These are phyloP conservation scores for Dujonia santamariae DNA, from an alignment of 1,139 yeast genomes.

Conservation along the genomic window DNA sequence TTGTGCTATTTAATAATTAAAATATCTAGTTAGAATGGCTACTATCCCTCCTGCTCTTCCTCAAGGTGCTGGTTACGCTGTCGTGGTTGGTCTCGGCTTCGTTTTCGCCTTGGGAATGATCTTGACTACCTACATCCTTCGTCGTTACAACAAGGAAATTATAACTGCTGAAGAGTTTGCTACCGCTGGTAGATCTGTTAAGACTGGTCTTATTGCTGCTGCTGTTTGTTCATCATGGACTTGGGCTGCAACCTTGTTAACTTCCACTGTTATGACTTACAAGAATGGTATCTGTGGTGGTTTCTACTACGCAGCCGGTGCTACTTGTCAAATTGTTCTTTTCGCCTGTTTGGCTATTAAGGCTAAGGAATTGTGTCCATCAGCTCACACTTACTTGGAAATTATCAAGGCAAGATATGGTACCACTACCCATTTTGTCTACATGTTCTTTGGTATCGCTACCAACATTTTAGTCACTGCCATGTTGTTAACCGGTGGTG, in stretches of 20 bases:
- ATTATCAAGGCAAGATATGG: conserved; percentile 54
- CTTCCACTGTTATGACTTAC: conserved; percentile 76
- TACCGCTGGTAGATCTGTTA: conserved; percentile 83
- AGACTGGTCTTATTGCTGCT: conserved; percentile 75
- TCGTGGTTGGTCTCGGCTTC: conserved; percentile 83
- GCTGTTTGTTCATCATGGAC: conserved; percentile 94
- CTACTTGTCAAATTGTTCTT: conserved; percentile 50
- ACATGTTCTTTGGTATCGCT: conserved; percentile 76
- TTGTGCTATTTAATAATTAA: no score
- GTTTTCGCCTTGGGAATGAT: conserved; percentile 81
- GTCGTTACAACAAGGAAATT: conserved; percentile 74
- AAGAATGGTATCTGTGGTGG: conserved; percentile 68
- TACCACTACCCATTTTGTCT: conserved; percentile 59
- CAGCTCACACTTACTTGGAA: conserved; percentile 57
- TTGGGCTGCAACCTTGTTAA: conserved; percentile 84
- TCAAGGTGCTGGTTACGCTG: conserved; percentile 90
- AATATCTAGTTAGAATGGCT: no score
- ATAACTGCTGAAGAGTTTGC: conserved; percentile 88
- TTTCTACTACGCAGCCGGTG: conserved; percentile 53
- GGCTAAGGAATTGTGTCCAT: conserved; percentile 56
- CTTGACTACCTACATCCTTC: conserved; percentile 62
- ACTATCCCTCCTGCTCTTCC: conserved; percentile 40
- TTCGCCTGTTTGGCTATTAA: conserved; percentile 54
- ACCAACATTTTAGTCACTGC: conserved; percentile 86
- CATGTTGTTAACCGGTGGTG: conserved; percentile 83